Percentiles rank a stretch among this genome's conserved stretches.
Conservation (phyloP, 2,329 filamentous ascomycete genomes). For the Lasiodiplodia citricola region DNA sequence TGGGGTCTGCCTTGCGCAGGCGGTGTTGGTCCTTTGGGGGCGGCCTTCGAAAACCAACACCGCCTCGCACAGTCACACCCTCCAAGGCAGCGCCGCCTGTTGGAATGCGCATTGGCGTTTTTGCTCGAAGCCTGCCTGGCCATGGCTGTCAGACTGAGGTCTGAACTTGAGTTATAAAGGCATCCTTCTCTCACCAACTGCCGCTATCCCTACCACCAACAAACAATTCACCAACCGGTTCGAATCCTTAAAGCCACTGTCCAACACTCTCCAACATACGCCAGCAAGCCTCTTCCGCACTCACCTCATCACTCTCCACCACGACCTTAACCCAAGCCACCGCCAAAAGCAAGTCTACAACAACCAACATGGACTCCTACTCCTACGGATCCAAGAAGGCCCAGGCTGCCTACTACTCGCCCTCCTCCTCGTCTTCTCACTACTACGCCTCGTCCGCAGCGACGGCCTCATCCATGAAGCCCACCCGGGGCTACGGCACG, state of each 20-base stretch:
- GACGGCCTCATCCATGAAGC: conserved; percentile 22
- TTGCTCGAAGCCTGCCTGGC: conserved; percentile 8
- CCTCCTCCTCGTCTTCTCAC: conserved; percentile 2
- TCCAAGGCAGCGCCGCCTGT: conserved; percentile 5
- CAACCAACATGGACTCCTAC: conserved; percentile 18
- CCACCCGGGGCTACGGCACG: conserved; percentile 23
- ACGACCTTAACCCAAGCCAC: conserved; percentile 9
- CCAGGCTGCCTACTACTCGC: conserved; percentile 13
- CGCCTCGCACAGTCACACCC: conserved; percentile 19
- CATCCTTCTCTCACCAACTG: background rate
- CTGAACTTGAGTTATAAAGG: conserved; percentile 2
- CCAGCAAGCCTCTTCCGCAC: conserved; percentile 18
- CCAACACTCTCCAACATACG: conserved; percentile 11
- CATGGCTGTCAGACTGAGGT: background rate
- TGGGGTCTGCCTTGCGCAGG: conserved; percentile 4
- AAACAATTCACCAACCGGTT: conserved; percentile 14
- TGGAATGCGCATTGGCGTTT: conserved; percentile 10
- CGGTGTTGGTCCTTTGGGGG: conserved; percentile 12
- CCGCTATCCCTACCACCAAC: conserved; percentile 14
- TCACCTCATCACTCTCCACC: conserved; percentile 24
- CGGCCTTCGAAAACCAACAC: conserved; percentile 17
- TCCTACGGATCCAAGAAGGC: conserved; percentile 7
- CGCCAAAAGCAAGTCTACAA: conserved; percentile 5
- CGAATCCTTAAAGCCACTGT: background rate
- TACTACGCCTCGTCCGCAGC: conserved; percentile 23